These are phyloP conservation scores for Boletus reticulatus DNA, from an alignment of 768 basidiomycete genomes.

Conservation along the genomic window DNA sequence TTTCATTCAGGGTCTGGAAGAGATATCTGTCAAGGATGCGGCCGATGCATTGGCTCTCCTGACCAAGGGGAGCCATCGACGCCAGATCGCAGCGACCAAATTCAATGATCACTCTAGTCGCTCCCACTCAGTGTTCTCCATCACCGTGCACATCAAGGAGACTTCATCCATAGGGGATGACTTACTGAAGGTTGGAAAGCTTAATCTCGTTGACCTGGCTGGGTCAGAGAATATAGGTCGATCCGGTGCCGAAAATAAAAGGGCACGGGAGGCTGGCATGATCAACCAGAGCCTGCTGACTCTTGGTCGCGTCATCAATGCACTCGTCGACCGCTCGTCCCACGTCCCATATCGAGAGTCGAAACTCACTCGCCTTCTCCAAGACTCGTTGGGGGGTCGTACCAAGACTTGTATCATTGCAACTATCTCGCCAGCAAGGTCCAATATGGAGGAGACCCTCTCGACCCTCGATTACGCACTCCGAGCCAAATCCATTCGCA, in stretches of 20 bases:
- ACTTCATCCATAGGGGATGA: slow-evolving; percentile 77
- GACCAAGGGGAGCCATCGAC: slow-evolving; percentile 83
- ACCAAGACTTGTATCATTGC: slow-evolving; percentile 99
- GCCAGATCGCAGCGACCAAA: slow-evolving; percentile 94
- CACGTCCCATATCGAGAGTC: slow-evolving; percentile 98
- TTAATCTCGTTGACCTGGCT: slow-evolving; percentile 96
- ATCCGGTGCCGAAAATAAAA: slow-evolving; percentile 91
- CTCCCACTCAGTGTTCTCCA: slow-evolving; percentile 96
- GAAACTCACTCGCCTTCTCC: slow-evolving; percentile 93
- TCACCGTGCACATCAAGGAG: slow-evolving; percentile 92
- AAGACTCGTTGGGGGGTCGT: slow-evolving; percentile 97
- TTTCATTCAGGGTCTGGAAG: slow-evolving; percentile 93
- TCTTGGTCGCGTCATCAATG: slow-evolving; percentile 95
- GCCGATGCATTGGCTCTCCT: slow-evolving; percentile 81
- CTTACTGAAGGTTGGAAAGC: slow-evolving; percentile 87
- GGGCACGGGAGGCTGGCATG: slow-evolving; percentile 97
- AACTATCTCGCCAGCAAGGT: slow-evolving; percentile 90
- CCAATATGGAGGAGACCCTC: slow-evolving; percentile 94
- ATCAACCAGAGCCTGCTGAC: slow-evolving; percentile 97
- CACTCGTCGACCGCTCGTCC: slow-evolving; percentile 84
- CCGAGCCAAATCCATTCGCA: slow-evolving; percentile 91
- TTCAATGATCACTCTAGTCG: slow-evolving; percentile 98
- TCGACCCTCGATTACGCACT: slow-evolving; percentile 97
- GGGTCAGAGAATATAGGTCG: slow-evolving; percentile 97
- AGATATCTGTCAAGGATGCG: slow-evolving; percentile 78